These are phyloP conservation scores for Chalciporus piperatus DNA, from an alignment of 768 basidiomycete species.

Conservation along the genomic window DNA sequence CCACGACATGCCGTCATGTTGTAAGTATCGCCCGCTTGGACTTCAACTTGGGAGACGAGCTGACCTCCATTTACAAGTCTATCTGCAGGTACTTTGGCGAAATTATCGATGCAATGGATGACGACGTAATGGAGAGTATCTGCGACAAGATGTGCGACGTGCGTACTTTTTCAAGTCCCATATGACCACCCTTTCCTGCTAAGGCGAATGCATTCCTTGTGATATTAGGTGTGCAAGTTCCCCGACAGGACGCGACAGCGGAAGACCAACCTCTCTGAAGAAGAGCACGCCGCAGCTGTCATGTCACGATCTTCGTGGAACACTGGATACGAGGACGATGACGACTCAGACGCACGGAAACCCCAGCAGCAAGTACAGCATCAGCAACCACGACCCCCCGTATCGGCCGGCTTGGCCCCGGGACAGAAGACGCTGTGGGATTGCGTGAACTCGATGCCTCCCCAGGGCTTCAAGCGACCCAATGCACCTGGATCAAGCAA, in stretches of 20 bases:
- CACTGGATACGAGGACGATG: conserved; percentile 29
- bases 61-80: conserved; percentile 37
- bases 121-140: conserved; percentile 43
- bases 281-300: conserved; percentile 30
- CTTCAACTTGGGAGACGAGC: background rate
- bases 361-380: conserved; percentile 1
- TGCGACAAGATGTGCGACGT: conserved; percentile 85
- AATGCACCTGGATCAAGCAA: conserved; percentile 9
- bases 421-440: conserved; percentile 24
- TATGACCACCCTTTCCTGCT: background rate
- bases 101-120: conserved; percentile 47
- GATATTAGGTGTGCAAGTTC: conserved; percentile 70
- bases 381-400: background rate
- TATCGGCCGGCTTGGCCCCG: background rate
- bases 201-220: background rate
- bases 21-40: conserved; percentile 38
- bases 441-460: conserved; percentile 13
- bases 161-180: conserved; percentile 21
- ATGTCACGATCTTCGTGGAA: conserved; percentile 20
- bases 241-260: conserved; percentile 60
- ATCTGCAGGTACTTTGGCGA: conserved; percentile 86
- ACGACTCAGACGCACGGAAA: conserved; percentile 7
- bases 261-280: conserved; percentile 47
- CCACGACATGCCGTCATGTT: conserved; percentile 63
- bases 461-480: conserved; percentile 27